phyloP scores from a whole-genome alignment of 1,284 basidiomycete genomes.

The Cutaneotrichosporon arboriforme region DNA sequence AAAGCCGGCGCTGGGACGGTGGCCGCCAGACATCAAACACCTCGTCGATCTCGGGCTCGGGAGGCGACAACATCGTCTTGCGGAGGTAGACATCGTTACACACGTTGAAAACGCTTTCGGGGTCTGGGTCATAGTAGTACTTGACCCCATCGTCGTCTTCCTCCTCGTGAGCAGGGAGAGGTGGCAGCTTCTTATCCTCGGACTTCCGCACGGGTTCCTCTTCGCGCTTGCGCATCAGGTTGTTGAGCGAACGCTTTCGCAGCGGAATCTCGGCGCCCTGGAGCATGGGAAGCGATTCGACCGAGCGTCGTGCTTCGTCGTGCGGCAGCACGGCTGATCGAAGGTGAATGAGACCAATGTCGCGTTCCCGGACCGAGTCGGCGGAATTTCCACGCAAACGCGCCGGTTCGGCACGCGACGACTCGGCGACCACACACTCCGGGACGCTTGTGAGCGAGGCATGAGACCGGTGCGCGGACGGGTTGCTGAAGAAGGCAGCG shows the following conservation, averaged over 20 bases:
- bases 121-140: background rate
- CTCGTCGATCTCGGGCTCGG: slow-evolving; percentile 18
- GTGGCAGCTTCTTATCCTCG: background rate
- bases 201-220: background rate
- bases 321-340: slow-evolving; percentile 2
- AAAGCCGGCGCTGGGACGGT: slow-evolving; percentile 29
- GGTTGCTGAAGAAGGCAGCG: background rate
- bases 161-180: background rate
- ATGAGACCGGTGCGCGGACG: background rate
- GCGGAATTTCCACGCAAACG: background rate
- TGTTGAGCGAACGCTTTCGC: slow-evolving; percentile 1
- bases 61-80: slow-evolving; percentile 3
- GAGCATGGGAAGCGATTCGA: background rate
- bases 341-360: background rate
- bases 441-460: background rate
- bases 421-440: background rate
- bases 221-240: slow-evolving; percentile 2
- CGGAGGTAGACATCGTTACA: slow-evolving; percentile 1
- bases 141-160: background rate
- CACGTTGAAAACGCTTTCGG: background rate
- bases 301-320: background rate
- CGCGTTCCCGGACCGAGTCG: background rate
- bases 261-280: background rate
- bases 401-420: background rate
- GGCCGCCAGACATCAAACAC: slow-evolving; percentile 27